A percentile compares a stretch with the other conserved stretches of the same genome.
These are phyloP conservation scores for Xylariaceae sp. DNA, from an alignment of 2,329 filamentous ascomycete species.

Conservation along the genomic window DNA sequence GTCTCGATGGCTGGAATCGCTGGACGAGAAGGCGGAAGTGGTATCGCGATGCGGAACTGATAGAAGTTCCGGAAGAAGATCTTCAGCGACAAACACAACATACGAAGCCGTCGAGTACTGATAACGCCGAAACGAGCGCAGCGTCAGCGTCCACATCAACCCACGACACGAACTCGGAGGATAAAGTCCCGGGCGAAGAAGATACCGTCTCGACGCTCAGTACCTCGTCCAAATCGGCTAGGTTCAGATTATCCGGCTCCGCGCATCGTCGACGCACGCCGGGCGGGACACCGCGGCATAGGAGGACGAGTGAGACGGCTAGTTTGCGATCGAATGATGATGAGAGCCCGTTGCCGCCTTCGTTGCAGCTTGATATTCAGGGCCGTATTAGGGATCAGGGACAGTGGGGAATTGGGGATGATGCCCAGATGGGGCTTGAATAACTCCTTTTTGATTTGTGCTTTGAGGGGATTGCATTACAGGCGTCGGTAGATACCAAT, in stretches of 20 bases:
- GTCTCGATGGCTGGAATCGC: conserved; percentile 84
- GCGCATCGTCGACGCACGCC: conserved; percentile 25
- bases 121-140: conserved; percentile 13
- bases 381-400: conserved; percentile 49
- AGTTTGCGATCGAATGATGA: conserved; percentile 36
- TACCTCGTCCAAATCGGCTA: conserved; percentile 30
- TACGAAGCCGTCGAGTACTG: conserved; percentile 19
- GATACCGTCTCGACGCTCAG: conserved; percentile 29
- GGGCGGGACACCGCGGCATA: conserved; percentile 33
- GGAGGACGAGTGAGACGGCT: conserved; percentile 40
- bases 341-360: conserved; percentile 28
- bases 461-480: neutral
- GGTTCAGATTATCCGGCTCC: conserved; percentile 24
- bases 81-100: conserved; percentile 26
- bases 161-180: conserved; percentile 15
- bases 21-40: conserved; percentile 93
- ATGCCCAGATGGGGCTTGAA: conserved; percentile 77
- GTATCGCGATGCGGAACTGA: conserved; percentile 92
- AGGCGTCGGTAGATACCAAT: conserved; percentile 1
- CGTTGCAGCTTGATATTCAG: conserved; percentile 48
- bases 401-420: conserved; percentile 77
- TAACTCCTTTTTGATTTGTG: conserved; percentile 38
- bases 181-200: conserved; percentile 24
- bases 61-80: conserved; percentile 55
- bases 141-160: conserved; percentile 2